Evolutionary conservation across 805 yeast genomes (phyloP), one percentile per base, ranked within the genome.

Genomic region (Starmerella gropengiesseri): DNA sequence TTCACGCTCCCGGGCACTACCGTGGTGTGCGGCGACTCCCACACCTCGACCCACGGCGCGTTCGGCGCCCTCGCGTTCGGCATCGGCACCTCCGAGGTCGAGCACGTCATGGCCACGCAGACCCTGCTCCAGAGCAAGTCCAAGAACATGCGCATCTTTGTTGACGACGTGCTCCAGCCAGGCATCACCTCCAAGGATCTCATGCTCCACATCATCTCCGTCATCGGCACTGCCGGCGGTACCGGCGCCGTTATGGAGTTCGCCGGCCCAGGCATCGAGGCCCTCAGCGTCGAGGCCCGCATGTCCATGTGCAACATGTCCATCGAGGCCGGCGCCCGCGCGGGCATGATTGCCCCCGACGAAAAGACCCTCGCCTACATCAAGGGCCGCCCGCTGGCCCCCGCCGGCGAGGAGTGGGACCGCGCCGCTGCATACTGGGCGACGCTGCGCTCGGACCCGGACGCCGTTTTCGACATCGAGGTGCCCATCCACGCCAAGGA

Each of bases 241-340:
- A 91, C 97, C 46, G 98, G 98, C 41, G 70, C 77, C 57, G 98
- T 91, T 45, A 83, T 91, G 61, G 98, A 91, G 68, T 91, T 89
- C 66, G 91, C 94, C 37, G 98, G 98, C 63, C 75, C 79, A 54
- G 96, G 97, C 44, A 87, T 91, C 56, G 84, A 81, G 64, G 75
- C 73, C 50, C 72, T 91, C 49, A 75, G 94, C 25, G 85, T 91
- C 86, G 98, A 91, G 67, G 95, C 97, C 9, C 77, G 98, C 67
- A 91, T 91, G 98, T 86, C 97, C 42, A 91, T 91, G 70, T 91
- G 98, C 74, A 91, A 91, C 64, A 91, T 91, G 98, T 79, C 97
- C 35, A 89, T 91, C 58, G 98, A 91, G 69, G 98, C 81, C 47
- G 98, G 98, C 68, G 98, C 98, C 14, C 80, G 98, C 69, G 97